A percentile compares a stretch with the other conserved stretches of the same genome.
phyloP scores from a whole-genome alignment of 192 early-diverging fungal genomes.

The Haplosporangium gracile region DNA sequence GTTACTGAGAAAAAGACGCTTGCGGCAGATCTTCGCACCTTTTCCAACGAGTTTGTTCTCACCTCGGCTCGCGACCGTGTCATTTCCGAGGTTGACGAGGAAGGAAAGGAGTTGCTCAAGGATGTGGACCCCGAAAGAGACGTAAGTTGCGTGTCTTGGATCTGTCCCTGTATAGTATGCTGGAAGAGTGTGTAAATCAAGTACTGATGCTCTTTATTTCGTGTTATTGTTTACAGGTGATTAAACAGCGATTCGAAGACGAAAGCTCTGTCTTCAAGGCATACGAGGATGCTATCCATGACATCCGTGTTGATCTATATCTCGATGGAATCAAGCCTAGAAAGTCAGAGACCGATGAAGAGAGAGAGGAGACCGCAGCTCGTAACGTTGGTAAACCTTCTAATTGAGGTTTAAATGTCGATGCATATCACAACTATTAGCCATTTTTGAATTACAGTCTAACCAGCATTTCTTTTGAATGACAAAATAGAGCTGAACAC shows the following conservation, averaged over 20 bases:
- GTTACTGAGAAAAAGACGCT: conserved; percentile 58
- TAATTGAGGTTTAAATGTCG: background rate
- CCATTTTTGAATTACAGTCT: background rate
- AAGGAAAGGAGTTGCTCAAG: conserved; percentile 59
- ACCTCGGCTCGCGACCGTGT: conserved; percentile 58
- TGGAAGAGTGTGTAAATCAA: background rate
- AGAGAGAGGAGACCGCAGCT: conserved; percentile 20
- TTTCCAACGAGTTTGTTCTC: conserved; percentile 58
- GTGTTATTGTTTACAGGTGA: conserved; percentile 21
- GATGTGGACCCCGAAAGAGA: conserved; percentile 56
- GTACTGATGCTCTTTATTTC: background rate
- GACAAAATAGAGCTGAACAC: conserved; percentile 24
- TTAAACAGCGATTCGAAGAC: conserved; percentile 59
- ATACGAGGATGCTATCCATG: conserved; percentile 55
- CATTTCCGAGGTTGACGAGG: conserved; percentile 56
- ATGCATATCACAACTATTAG: background rate
- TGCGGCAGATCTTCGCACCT: conserved; percentile 57
- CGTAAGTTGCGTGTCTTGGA: conserved; percentile 29
- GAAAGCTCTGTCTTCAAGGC: conserved; percentile 50
- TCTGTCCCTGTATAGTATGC: background rate
- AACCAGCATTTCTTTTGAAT: background rate
- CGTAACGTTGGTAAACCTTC: conserved; percentile 25
- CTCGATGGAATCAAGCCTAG: conserved; percentile 47
- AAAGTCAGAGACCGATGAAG: conserved; percentile 43
- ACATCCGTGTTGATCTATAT: conserved; percentile 49